Base-by-base conservation (phyloP, 768 basidiomycete genomes). In the Boletus coccyginus region DNA sequence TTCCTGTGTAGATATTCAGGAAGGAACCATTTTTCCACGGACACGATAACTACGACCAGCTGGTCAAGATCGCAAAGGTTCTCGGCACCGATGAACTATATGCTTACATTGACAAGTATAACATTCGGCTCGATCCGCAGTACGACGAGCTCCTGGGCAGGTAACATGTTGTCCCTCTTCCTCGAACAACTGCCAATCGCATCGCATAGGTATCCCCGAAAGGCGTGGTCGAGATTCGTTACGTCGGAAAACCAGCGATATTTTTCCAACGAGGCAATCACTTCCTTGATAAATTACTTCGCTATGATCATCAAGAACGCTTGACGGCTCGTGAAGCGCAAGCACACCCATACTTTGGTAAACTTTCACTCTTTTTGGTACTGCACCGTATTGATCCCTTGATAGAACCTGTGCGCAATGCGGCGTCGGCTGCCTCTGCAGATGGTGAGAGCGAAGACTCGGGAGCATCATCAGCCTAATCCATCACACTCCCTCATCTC, bases 11-110 rank as follows among this genome's bases (percentile, higher is more conserved):
- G 95, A 98, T 98, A 66, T 98, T 98, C 84, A 86, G 96, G 64
- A 98, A 98, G 73, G 96, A 98, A 71, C 96, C 96, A 24, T 97
- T 98, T 78, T 98, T 98, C 84, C 96, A 98, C 67, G 96, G 96
- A 16, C 95, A 97, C 69, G 95, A 98, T 74, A 98, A 98, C 74
- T 96, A 96, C 67, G 96, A 98, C 75, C 96, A 98, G 70, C 78
- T 98, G 56, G 95, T 96, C 68, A 98, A 97, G 77, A 98, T 98
- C 61, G 88, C 94, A 52, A 98, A 98, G 77, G 94, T 98, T 48
- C 80, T 98, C 57, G 96, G 96, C 44, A 98, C 96, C 6, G 96
- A 98, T 62, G 96, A 96, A 65, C 74, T 98, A 36, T 96, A 92
- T 70, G 78, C 85, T 42, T 98, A 98, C 72, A 84, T 93, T 58